Conservation (phyloP, 441 rosid species). For the Jatropha multifida region DNA sequence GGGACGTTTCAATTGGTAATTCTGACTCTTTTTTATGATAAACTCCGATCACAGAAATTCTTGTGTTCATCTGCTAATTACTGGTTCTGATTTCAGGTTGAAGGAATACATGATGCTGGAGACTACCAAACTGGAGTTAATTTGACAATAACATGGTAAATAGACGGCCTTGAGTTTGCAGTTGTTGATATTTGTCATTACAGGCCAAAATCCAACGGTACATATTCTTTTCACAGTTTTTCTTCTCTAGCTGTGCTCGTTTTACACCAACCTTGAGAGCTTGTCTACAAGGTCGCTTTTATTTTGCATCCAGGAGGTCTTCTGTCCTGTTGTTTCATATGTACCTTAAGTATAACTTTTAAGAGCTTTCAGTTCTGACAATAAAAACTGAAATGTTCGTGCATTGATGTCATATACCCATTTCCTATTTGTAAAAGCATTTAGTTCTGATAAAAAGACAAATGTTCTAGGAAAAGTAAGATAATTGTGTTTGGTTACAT, state of each 20-base stretch:
- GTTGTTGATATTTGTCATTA: neutral
- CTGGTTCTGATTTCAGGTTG: neutral
- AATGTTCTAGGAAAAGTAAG: too few relatives aligned
- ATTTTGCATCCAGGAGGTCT: neutral
- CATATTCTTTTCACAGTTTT: neutral
- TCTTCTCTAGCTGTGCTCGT: neutral
- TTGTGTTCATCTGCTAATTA: neutral
- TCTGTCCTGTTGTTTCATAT: neutral
- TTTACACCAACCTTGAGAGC: neutral
- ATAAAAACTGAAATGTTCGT: neutral
- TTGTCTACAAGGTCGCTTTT: too few relatives aligned
- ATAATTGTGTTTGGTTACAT: too few relatives aligned
- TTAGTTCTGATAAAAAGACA: neutral
- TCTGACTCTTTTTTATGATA: neutral
- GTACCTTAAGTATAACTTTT: neutral
- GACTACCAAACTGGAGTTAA: neutral
- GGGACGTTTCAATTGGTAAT: neutral
- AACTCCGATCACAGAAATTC: neutral
- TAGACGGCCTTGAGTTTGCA: neutral
- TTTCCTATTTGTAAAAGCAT: neutral
- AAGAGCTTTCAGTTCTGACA: neutral
- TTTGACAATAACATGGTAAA: neutral
- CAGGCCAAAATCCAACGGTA: neutral
- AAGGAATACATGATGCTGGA: neutral
- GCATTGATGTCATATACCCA: neutral